Base-by-base conservation (phyloP, 1,284 basidiomycete genomes). In the Cutaneotrichosporon sp. region DNA sequence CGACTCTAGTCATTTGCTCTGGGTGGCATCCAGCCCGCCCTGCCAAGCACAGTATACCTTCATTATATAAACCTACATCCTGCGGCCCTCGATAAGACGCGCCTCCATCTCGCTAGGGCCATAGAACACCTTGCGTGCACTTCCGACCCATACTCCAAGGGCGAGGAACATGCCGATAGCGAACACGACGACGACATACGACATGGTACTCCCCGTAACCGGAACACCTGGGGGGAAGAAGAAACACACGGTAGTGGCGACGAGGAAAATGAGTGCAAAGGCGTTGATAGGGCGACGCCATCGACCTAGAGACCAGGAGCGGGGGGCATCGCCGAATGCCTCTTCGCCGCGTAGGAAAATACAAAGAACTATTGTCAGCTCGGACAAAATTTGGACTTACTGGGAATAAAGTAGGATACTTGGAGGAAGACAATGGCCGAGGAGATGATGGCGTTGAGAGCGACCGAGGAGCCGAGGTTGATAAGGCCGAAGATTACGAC, bases 181-280 rank as follows among this genome's bases (percentile, higher is more conserved):
- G 31, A 77, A 69, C 16, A 77, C 77, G 13, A 79, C 81, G 9
- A 81, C 64, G 14, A 76, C 76, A 66, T 82, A 83, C 70, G 83
- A 83, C 82, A 83, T 83, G 58, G 72, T 77, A 16, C 68, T 67
- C 7, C 75, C 77, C 5, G 72, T 74, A 4, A 80, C 77, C 8
- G 81, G 81, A 0, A 81, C 60, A 14, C 73, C 77, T 8, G 82
- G 81, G 4, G 83, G 83, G 78, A 84, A 83, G 32, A 83, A 66
- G 79, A 84, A 84, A 73, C 83, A 82, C 26, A 83, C 77, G 22
- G 76, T 75, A 6, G 83, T 84, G 46, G 83, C 64, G 18, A 74
- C 50, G 4, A 77, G 77, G 65, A 83, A 84, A 11, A 69, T 59
- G 36, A 84, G 68, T 0, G 79, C 74, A 38, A 75, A 51, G 63